These are phyloP conservation scores for Didymellaceae sp. DNA, from an alignment of 2,329 filamentous ascomycete genomes.

Conservation along the genomic window DNA sequence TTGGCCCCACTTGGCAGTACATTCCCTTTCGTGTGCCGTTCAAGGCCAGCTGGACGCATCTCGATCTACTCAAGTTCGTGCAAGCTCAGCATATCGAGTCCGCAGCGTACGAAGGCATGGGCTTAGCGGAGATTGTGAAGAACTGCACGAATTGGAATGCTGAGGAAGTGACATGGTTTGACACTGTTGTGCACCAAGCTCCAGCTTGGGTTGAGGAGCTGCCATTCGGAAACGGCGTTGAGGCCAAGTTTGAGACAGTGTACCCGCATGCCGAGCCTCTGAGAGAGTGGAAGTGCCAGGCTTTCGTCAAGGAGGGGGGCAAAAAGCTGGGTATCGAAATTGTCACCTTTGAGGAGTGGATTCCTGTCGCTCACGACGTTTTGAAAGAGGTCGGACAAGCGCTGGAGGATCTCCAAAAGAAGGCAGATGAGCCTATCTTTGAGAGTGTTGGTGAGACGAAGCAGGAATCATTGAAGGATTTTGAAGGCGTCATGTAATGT, in stretches of 20 bases:
- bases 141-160: constrained; percentile 44
- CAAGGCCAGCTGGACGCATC: constrained; percentile 53
- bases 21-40: constrained; percentile 68
- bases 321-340: constrained; percentile 63
- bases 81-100: constrained; percentile 46
- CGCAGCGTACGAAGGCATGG: constrained; percentile 46
- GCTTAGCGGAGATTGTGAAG: constrained; percentile 44
- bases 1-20: constrained; percentile 72
- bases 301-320: constrained; percentile 58
- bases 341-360: constrained; percentile 66
- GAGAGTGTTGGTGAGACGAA: constrained; percentile 7
- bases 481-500: constrained; percentile 31
- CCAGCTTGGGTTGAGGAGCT: constrained; percentile 64
- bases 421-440: constrained; percentile 31
- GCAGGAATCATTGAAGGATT: constrained; percentile 23
- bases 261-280: constrained; percentile 57
- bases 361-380: constrained; percentile 57
- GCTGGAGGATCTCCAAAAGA: constrained; percentile 31
- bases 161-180: constrained; percentile 41
- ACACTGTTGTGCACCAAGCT: constrained; percentile 51
- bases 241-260: constrained; percentile 59
- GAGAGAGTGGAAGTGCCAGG: constrained; percentile 65
- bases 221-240: constrained; percentile 47
- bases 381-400: constrained; percentile 53
- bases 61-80: constrained; percentile 43